Evolutionary conservation across 768 basidiomycete genomes (phyloP).

Genomic region (Gymnopilus junonius): DNA sequence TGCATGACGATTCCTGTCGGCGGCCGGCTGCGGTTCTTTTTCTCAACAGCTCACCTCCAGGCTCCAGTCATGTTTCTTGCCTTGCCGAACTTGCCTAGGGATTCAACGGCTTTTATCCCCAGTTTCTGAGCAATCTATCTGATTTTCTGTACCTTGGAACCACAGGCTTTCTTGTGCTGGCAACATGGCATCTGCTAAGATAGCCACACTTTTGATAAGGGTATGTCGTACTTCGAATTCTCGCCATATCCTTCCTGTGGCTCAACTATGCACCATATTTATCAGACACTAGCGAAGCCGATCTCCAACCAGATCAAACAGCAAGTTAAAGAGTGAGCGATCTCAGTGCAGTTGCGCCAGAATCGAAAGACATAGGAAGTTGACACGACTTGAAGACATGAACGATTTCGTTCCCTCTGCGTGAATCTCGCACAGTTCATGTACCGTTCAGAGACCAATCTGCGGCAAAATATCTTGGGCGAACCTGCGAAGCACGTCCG

Average conservation of each 20-base stretch:
- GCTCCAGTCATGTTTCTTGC: background rate
- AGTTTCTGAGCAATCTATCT: background rate
- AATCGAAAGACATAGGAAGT: too few relatives aligned
- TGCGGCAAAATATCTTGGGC: conserved; percentile 76
- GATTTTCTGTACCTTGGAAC: too few relatives aligned
- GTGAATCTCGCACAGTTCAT: conserved; percentile 30
- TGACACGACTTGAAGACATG: too few relatives aligned
- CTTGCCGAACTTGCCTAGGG: background rate
- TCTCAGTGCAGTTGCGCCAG: too few relatives aligned
- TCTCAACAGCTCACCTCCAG: background rate
- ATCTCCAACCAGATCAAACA: background rate
- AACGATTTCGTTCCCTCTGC: too few relatives aligned
- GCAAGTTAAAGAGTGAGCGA: background rate
- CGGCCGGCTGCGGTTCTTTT: background rate
- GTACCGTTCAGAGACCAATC: conserved; percentile 67
- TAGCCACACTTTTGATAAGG: background rate
- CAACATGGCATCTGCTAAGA: background rate
- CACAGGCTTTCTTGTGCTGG: background rate
- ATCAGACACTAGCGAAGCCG: background rate
- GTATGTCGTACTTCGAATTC: background rate
- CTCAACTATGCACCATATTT: background rate
- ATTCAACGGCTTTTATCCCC: background rate
- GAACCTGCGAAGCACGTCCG: conserved; percentile 70
- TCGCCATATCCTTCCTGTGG: background rate
- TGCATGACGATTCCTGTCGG: background rate